Conservation (phyloP, 305 asterid genomes). For the Fraxinus ornus region DNA sequence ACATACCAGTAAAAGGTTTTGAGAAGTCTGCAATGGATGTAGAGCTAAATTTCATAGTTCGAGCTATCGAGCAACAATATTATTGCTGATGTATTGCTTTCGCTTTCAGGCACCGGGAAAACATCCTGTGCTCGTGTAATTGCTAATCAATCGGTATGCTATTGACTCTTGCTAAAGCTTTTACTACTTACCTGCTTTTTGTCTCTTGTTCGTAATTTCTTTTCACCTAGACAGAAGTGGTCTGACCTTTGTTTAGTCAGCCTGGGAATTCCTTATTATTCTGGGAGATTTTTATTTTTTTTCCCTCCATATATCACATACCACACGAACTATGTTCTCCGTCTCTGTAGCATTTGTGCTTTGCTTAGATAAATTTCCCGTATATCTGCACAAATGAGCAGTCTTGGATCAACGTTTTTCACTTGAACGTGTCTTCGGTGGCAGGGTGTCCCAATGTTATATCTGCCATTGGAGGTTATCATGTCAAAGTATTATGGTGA, state of each 20-base stretch:
- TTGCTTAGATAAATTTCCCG: not conserved
- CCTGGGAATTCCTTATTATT: not conserved
- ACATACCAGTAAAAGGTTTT: not conserved
- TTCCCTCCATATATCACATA: slow-evolving; percentile 1
- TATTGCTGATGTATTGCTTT: slow-evolving; percentile 26
- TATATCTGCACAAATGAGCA: slow-evolving; percentile 7
- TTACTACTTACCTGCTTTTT: slow-evolving; percentile 3
- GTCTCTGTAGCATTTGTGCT: not conserved
- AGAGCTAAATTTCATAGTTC: slow-evolving; percentile 7
- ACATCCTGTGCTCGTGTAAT: slow-evolving; percentile 99
- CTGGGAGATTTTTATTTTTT: not conserved
- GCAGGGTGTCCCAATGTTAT: slow-evolving; percentile 84
- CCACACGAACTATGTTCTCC: slow-evolving; percentile 3
- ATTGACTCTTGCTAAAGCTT: slow-evolving; percentile 28
- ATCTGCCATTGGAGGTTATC: slow-evolving; percentile 89
- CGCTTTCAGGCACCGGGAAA: slow-evolving; percentile 92
- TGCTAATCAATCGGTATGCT: slow-evolving; percentile 82
- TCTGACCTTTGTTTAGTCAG: not conserved
- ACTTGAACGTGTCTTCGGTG: slow-evolving; percentile 17
- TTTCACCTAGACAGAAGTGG: not conserved
- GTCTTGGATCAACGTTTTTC: slow-evolving; percentile 20
- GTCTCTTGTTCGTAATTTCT: slow-evolving; percentile 1
- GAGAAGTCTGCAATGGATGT: not conserved
- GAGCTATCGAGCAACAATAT: slow-evolving; percentile 6
- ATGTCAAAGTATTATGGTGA: slow-evolving; percentile 95